Evolutionary conservation across 2,329 filamentous ascomycete genomes (phyloP), one percentile per base, ranked within the genome.

Genomic region (Gremmenia infestans): DNA sequence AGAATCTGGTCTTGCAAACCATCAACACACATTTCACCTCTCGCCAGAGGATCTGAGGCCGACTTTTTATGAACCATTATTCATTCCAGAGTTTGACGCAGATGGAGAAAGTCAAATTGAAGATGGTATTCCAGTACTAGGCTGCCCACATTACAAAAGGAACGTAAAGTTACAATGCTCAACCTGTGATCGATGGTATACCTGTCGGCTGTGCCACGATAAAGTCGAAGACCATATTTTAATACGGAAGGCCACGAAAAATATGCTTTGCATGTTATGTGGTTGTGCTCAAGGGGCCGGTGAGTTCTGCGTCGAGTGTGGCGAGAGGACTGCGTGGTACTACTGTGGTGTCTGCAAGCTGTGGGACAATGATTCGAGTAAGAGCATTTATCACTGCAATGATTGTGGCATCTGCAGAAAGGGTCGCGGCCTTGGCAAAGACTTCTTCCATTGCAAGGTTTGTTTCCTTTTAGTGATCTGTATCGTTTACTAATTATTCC

Each of bases 201-300:
- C 93, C 0, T 99, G 94, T 70, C 87, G 94, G 17, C 87, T 97
- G 68, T 99, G 94, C 68, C 94, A 99, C 68, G 91, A 99, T 70
- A 82, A 85, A 49, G 81, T 77, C 8, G 90, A 97, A 67, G 85
- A 90, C 63, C 91, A 96, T 70, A 78, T 76, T 57, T 77, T 99
- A 55, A 83, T 92, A 64, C 84, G 94, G 51, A 86, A 85, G 64
- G 88, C 89, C 65, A 99, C 93, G 7, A 87, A 87, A 71, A 88
- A 97, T 67, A 99, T 99, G 94, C 81, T 99, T 5, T 99, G 94
- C 72, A 99, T 99, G 94, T 78, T 91, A 28, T 99, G 94, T 71
- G 84, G 86, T 6, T 90, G 88, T 54, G 87, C 94, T 2, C 94
- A 99, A 67, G 82, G 82, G 55, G 92, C 89, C 3, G 84, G 83